Base-by-base conservation (phyloP, 495 filamentous ascomycete species). In the Annulohypoxylon nitens region DNA sequence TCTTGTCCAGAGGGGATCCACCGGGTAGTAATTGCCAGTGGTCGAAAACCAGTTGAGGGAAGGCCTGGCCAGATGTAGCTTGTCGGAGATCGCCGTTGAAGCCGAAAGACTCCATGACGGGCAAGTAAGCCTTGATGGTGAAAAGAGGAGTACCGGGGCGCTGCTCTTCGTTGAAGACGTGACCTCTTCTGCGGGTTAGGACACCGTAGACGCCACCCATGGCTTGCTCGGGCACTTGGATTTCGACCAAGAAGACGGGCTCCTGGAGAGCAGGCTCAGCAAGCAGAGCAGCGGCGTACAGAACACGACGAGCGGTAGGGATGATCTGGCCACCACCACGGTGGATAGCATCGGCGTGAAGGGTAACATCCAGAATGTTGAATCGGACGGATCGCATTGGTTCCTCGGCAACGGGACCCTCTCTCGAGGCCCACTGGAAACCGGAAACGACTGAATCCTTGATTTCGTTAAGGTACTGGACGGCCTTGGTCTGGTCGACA, bases 201-300 rank as follows among this genome's bases (percentile, higher is more conserved):
- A 98, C 96, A 91, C 96, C 96, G 84, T 99, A 99, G 85, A 99
- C 97, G 88, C 97, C 97, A 87, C 96, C 96, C 96, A 98, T 98
- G 81, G 96, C 96, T 79, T 90, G 88, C 88, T 99, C 97, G 75
- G 97, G 97, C 61, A 99, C 96, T 87, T 97, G 94, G 83, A 99
- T 99, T 85, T 99, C 96, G 83, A 97, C 93, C 84, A 98, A 88
- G 92, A 94, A 99, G 87, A 99, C 92, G 79, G 96, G 96, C 90
- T 99, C 96, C 76, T 93, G 89, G 63, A 99, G 89, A 83, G 89
- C 88, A 69, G 96, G 96, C 62, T 97, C 88, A 74, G 96, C 96
- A 75, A 98, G 91, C 70, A 99, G 90, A 61, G 93, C 83, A 76
- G 96, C 90, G 79, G 96, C 96, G 86, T 95, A 97, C 69, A 99